phyloP scores from a whole-genome alignment of 805 yeast species.

The Saturnispora besseyi region DNA sequence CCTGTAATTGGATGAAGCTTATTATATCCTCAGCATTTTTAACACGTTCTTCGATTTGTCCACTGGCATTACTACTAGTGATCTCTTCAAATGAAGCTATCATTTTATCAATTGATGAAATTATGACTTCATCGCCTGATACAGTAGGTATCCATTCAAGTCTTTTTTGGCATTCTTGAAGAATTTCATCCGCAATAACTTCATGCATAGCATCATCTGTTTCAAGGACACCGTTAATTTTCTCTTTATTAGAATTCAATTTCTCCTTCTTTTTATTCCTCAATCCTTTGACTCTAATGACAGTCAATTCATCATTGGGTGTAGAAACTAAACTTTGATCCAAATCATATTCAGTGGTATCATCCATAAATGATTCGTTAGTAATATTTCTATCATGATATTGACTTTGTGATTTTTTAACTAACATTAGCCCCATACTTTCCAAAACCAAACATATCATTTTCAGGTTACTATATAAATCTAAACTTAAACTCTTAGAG shows the following conservation, averaged over 20 bases:
- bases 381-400: neutral
- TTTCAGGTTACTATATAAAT: slow-evolving; percentile 30
- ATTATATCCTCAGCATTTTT: neutral
- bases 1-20: neutral
- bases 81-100: neutral
- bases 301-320: slow-evolving; percentile 31
- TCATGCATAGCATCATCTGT: slow-evolving; percentile 9
- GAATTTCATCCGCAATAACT: slow-evolving; percentile 10
- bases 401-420: slow-evolving; percentile 22
- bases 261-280: slow-evolving; percentile 35
- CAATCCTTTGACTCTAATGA: slow-evolving; percentile 75
- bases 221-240: neutral
- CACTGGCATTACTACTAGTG: neutral
- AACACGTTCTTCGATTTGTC: neutral
- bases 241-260: slow-evolving; percentile 6
- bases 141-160: slow-evolving; percentile 9
- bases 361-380: slow-evolving; percentile 4
- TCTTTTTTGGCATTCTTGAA: slow-evolving; percentile 6
- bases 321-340: slow-evolving; percentile 8
- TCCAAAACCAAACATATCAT: slow-evolving; percentile 54
- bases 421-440: slow-evolving; percentile 65
- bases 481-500: slow-evolving; percentile 35
- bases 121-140: neutral
- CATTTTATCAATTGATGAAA: neutral
- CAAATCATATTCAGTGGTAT: neutral